Evolutionary conservation across 768 basidiomycete genomes (phyloP).

Genomic region (Candolleomyces eurysporus): DNA sequence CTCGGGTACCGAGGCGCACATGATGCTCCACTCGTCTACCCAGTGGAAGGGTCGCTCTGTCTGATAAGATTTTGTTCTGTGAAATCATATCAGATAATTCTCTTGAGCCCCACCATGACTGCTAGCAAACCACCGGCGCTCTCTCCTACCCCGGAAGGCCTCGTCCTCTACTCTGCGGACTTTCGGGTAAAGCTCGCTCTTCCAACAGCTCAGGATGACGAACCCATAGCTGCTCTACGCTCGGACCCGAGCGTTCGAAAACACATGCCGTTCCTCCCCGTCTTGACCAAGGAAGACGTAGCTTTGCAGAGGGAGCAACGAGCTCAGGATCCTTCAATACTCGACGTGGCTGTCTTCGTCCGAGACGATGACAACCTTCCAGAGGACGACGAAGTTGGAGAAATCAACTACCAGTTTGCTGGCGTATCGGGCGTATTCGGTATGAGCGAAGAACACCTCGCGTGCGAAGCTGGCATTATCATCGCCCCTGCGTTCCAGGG

Average conservation of each 20-base stretch:
- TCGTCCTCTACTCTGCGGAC: constrained; percentile 27
- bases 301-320: constrained; percentile 30
- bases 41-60: too few relatives aligned
- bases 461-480: constrained; percentile 43
- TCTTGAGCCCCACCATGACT: neutral
- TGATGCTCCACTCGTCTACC: too few relatives aligned
- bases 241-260: constrained; percentile 34
- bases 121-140: neutral
- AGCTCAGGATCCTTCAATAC: constrained; percentile 25
- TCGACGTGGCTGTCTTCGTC: constrained; percentile 37
- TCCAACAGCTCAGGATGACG: constrained; percentile 33
- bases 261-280: constrained; percentile 38
- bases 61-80: too few relatives aligned
- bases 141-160: neutral
- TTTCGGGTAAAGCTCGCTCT: constrained; percentile 32
- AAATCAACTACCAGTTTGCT: constrained; percentile 19
- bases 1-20: too few relatives aligned
- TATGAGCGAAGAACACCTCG: constrained; percentile 29
- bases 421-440: constrained; percentile 37
- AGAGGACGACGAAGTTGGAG: constrained; percentile 17
- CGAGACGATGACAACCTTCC: constrained; percentile 3
- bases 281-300: constrained; percentile 32
- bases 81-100: neutral
- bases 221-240: constrained; percentile 29
- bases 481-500: constrained; percentile 35